Base-by-base conservation (phyloP, 352 stramenopile genomes). In the Elongisporangium undulatum region DNA sequence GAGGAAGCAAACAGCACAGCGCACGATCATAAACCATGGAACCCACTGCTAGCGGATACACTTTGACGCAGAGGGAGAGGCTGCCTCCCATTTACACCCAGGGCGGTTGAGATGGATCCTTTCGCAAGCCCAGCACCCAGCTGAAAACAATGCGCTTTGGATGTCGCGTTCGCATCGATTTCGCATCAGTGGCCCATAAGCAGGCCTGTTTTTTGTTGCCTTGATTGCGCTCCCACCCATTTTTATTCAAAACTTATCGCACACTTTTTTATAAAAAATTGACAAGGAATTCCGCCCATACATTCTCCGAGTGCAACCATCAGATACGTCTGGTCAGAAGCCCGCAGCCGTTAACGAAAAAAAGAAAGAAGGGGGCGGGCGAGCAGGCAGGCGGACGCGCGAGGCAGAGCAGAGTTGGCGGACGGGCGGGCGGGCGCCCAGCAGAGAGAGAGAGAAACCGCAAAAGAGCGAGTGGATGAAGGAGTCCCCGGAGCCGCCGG, bases 401-500 rank as follows among this genome's bases (percentile, higher is more conserved):
- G 26, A 49, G 23, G 12, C 51, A 29, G 29, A 41, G 29, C 29
- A 41, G 29, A 41, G 29, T 13, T 15, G 29, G 9, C 29, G 29
- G 29, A 41, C 29, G 29, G 29, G 29, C 26, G 26, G 26, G 26
- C 29, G 29, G 29, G 29, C 29, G 8, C 29, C 29, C 8, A 41
- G 29, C 29, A 26, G 20, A 48, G 24, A 55, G 22, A 34, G 26
- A 48, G 53, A 58, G 26, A 50, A 20, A 49, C 51, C 22, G 22
- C 21, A 20, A 49, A 24, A 49, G 48, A 52, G 48, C 21, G 48
- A 52, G 48, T 52, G 51, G 16, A 29, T 41, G 51, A 56, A 41
- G 29, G 64, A 69, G 55, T 51, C 55, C 39, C 45, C 65, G 39
- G 58, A 67, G 19, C 52, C 54, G 53, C 65, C 69, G 59, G 24